A percentile compares a stretch with the other conserved stretches of the same genome.
phyloP scores from a whole-genome alignment of 2,329 filamentous ascomycete species.

The Cladosporium phlei region DNA sequence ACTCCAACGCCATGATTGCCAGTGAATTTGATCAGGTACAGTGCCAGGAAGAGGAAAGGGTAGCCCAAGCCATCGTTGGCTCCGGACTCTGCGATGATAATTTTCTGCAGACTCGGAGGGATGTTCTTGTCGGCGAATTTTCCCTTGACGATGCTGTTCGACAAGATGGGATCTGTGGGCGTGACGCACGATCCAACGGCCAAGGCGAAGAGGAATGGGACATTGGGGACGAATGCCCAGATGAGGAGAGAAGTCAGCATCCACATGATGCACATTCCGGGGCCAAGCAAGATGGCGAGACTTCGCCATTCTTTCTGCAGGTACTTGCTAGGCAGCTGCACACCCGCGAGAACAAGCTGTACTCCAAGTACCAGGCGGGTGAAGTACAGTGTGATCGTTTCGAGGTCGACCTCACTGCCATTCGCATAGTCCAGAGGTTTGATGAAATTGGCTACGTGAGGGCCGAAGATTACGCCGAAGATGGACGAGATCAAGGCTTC shows the following conservation, averaged over 20 bases:
- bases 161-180: constrained; percentile 82
- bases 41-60: constrained; percentile 77
- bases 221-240: constrained; percentile 67
- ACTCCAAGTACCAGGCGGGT: constrained; percentile 82
- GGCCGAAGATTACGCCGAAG: constrained; percentile 73
- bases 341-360: constrained; percentile 81
- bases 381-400: constrained; percentile 75
- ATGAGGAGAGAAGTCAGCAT: constrained; percentile 71
- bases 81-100: constrained; percentile 64
- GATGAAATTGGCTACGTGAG: constrained; percentile 70
- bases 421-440: constrained; percentile 68
- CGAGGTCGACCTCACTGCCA: constrained; percentile 53
- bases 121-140: constrained; percentile 91
- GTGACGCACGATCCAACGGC: constrained; percentile 83
- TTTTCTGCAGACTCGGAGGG: constrained; percentile 72
- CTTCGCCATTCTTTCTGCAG: constrained; percentile 73
- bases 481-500: constrained; percentile 86
- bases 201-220: constrained; percentile 72
- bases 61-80: constrained; percentile 88
- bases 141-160: constrained; percentile 86
- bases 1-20: constrained; percentile 53
- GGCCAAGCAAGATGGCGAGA: constrained; percentile 69
- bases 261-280: constrained; percentile 86
- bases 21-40: constrained; percentile 76
- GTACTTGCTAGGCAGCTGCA: constrained; percentile 82